Base-by-base conservation (phyloP, 2,329 filamentous ascomycete genomes). In the Pseudogymnoascus sp. region DNA sequence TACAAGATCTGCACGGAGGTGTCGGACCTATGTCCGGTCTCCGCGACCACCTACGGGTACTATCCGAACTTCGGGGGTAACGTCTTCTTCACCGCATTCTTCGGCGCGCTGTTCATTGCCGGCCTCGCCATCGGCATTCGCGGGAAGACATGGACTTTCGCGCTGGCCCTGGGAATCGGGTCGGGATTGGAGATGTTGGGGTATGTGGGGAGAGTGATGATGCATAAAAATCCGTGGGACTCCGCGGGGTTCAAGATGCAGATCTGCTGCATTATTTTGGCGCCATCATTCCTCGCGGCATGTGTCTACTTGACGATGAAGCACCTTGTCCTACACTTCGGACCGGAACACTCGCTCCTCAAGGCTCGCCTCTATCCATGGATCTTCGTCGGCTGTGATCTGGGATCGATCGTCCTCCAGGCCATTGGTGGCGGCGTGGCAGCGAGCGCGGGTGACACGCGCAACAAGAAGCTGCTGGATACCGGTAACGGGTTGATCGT, bases 251-350 rank as follows among this genome's bases (percentile, higher is more conserved):
- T 87, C 74, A 74, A 85, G 72, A 79, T 82, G 53, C 83, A 86
- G 66, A 85, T 87, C 72, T 80, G 79, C 74, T 77, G 79, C 73
- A 83, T 67, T 11, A 66, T 66, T 11, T 61, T 70, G 53, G 59
- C 66, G 2, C 69, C 70, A 5, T 84, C 84, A 31, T 78, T 88
- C 64, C 77, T 87, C 73, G 85, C 84, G 73, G 83, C 84, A 66
- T 80, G 79, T 69, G 82, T 88, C 72, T 88, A 88, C 75, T 80
- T 88, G 25, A 86, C 82, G 3, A 80, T 88, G 64, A 85, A 86
- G 72, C 84, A 86, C 76, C 73, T 84, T 67, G 78, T 80, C 64
- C 74, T 82, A 36, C 73, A 77, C 56, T 75, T 84, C 65, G 77
- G 76, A 72, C 78, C 82, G 7, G 46, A 67, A 38, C 75, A 83